Base-by-base conservation (phyloP, 192 early-diverging fungal species). In the Linnemannia exigua region DNA sequence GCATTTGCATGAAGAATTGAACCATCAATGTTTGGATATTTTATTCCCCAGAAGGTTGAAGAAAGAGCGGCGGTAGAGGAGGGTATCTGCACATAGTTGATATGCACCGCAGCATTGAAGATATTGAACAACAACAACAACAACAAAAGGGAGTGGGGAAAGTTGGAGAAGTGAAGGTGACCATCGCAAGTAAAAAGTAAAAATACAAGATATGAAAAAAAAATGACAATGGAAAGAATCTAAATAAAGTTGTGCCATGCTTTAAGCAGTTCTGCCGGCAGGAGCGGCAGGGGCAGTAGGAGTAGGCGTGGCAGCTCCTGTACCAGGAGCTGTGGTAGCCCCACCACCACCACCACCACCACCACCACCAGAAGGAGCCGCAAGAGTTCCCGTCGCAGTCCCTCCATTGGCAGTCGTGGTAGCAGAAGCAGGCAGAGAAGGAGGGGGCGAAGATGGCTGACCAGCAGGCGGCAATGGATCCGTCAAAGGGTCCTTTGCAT, bases 401-500 rank as follows among this genome's bases (percentile, higher is more conserved):
- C n/a, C n/a, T n/a, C n/a, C n/a, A n/a, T n/a, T n/a, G n/a, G n/a
- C n/a, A 44, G 41, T 3, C 41, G 41, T 44, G 41, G 41, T 9
- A 44, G 41, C 41, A 31, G 58, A 14, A 33, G 58, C 28, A 63
- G 58, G 58, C 1, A 25, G 7, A 9, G 70, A 12, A 38, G 22
- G 19, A 8, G 72, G 31, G 12, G 28, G 41, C 16, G 76, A 19
- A 1, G 73, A 47, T 31, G 70, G 58, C 28, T 63, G 58, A 63
- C 4, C 28, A 63, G 28, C 11, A 33, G 58, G 58, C 31, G 54
- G 63, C 1, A 70, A 51, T 7, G 50, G 52, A 35, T n/a, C 20
- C 17, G 51, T 28, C 37, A 9, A 50, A 54, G 76, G 50, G 36
- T 70, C 67, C 33, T 36, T 67, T 36, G 84, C 78, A 19, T 86